A percentile compares a stretch with the other conserved stretches of the same genome.
Conservation (phyloP, 2,329 filamentous ascomycete genomes). For the Aspergillus sp. region DNA sequence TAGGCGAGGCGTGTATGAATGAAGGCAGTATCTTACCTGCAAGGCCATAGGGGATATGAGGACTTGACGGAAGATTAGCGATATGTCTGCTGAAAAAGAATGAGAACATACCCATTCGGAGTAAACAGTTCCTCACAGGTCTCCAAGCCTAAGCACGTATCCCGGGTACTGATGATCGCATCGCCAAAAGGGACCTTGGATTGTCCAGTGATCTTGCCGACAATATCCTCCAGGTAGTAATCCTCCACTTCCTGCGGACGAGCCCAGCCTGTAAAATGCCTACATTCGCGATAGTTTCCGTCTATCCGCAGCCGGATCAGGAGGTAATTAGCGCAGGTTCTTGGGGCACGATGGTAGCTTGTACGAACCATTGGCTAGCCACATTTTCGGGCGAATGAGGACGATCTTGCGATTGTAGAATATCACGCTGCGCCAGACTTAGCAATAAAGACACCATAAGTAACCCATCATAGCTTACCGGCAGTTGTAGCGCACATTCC, state of each 20-base stretch:
- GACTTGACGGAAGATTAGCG: conserved; percentile 25
- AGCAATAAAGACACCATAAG: not conserved
- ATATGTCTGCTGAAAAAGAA: conserved; percentile 9
- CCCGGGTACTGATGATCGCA: conserved; percentile 51
- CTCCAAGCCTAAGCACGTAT: conserved; percentile 55
- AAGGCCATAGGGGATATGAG: conserved; percentile 53
- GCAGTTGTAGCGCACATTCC: conserved; percentile 56
- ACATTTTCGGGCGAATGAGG: conserved; percentile 62
- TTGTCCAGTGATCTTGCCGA: conserved; percentile 49
- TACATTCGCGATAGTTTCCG: conserved; percentile 55
- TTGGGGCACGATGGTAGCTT: not conserved
- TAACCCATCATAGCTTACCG: conserved; percentile 23
- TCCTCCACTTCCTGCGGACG: conserved; percentile 49
- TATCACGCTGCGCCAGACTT: conserved; percentile 39
- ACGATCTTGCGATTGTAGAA: conserved; percentile 58
- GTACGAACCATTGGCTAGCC: conserved; percentile 50
- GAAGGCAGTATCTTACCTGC: conserved; percentile 33
- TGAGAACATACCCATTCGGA: conserved; percentile 31
- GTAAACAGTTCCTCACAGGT: conserved; percentile 63
- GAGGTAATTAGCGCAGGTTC: not conserved
- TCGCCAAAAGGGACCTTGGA: conserved; percentile 58
- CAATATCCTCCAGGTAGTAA: conserved; percentile 53
- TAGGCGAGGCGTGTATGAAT: conserved; percentile 21
- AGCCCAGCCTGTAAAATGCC: conserved; percentile 57
- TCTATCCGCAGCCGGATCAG: conserved; percentile 32